Percentiles rank a stretch among this genome's conserved stretches.
Conservation (phyloP, 1,284 basidiomycete genomes). For the Cryptococcus jaspeensis region DNA sequence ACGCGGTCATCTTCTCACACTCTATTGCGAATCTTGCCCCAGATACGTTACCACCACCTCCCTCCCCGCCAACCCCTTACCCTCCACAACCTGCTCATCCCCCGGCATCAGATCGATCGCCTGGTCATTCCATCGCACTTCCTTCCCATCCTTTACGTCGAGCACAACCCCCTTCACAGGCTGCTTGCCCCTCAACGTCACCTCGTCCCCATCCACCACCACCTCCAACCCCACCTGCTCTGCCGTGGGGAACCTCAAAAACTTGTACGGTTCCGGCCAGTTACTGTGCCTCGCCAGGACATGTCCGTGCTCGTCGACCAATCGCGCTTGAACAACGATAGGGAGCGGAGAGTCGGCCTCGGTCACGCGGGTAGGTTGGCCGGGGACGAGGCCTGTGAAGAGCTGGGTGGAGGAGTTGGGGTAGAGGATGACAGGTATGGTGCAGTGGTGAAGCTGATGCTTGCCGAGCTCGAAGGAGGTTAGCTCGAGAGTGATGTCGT, state of each 20-base stretch:
- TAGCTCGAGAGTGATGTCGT: slow-evolving; percentile 64
- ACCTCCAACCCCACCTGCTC: slow-evolving; percentile 59
- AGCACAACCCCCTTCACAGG: slow-evolving; percentile 84
- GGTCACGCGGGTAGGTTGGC: slow-evolving; percentile 64
- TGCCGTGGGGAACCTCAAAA: slow-evolving; percentile 67
- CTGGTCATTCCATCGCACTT: slow-evolving; percentile 78
- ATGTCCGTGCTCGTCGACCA: slow-evolving; percentile 57
- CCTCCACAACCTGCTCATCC: slow-evolving; percentile 66
- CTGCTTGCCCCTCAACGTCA: slow-evolving; percentile 61
- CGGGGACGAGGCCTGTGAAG: slow-evolving; percentile 66
- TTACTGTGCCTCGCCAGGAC: slow-evolving; percentile 67
- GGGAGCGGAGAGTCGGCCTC: slow-evolving; percentile 64
- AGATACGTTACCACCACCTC: slow-evolving; percentile 58
- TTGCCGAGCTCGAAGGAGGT: slow-evolving; percentile 63
- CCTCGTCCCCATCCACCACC: slow-evolving; percentile 59
- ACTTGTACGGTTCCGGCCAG: slow-evolving; percentile 90
- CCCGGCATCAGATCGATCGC: slow-evolving; percentile 81
- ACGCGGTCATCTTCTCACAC: neutral
- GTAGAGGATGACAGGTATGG: slow-evolving; percentile 59
- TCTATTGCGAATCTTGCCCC: slow-evolving; percentile 2
- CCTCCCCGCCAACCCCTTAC: slow-evolving; percentile 65
- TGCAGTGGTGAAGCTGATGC: slow-evolving; percentile 55
- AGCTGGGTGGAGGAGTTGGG: slow-evolving; percentile 82
- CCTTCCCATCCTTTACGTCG: slow-evolving; percentile 66
- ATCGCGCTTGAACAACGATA: slow-evolving; percentile 71